Percentiles rank a stretch among this genome's conserved stretches.
These are phyloP conservation scores for Tulasnella sp. DNA, from an alignment of 768 basidiomycete genomes.

Conservation along the genomic window DNA sequence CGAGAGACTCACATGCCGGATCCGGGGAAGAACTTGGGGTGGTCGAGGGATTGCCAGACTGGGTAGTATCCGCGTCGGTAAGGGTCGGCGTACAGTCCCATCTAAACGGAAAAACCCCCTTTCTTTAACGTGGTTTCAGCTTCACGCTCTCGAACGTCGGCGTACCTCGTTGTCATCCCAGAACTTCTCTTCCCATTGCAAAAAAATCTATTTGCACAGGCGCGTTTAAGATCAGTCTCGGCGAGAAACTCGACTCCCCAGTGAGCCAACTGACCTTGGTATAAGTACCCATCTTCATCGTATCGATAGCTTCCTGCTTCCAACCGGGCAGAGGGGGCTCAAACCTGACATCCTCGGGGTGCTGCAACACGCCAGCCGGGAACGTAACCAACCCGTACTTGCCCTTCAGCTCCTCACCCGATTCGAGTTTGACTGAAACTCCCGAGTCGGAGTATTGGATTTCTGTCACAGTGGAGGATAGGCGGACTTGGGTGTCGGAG, in stretches of 20 bases:
- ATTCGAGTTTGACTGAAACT: slow-evolving; percentile 42
- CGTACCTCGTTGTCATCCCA: slow-evolving; percentile 44
- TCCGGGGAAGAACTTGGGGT: slow-evolving; percentile 49
- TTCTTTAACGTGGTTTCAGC: no score
- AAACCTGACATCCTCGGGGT: slow-evolving; percentile 48
- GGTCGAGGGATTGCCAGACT: slow-evolving; percentile 60
- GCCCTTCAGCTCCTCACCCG: slow-evolving; percentile 40
- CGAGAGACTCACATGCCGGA: slow-evolving; percentile 38
- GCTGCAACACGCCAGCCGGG: slow-evolving; percentile 60
- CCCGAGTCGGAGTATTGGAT: slow-evolving; percentile 43
- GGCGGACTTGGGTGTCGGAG: slow-evolving; percentile 39
- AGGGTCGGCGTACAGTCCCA: slow-evolving; percentile 50
- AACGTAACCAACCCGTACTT: slow-evolving; percentile 61
- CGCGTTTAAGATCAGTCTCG: no score
- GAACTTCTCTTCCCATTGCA: slow-evolving; percentile 55
- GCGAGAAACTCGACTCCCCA: no score
- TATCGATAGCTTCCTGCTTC: slow-evolving; percentile 57
- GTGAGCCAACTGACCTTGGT: slow-evolving; percentile 40
- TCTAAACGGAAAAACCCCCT: slow-evolving; percentile 35
- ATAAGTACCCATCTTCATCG: slow-evolving; percentile 55
- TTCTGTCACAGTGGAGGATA: slow-evolving; percentile 44
- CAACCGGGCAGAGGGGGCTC: slow-evolving; percentile 48
- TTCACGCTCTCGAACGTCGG: no score
- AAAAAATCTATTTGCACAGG: slow-evolving; percentile 38
- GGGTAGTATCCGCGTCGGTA: slow-evolving; percentile 46